Evolutionary conservation across 1,284 basidiomycete species (phyloP).

Genomic region (Xerocomus minutiporus): DNA sequence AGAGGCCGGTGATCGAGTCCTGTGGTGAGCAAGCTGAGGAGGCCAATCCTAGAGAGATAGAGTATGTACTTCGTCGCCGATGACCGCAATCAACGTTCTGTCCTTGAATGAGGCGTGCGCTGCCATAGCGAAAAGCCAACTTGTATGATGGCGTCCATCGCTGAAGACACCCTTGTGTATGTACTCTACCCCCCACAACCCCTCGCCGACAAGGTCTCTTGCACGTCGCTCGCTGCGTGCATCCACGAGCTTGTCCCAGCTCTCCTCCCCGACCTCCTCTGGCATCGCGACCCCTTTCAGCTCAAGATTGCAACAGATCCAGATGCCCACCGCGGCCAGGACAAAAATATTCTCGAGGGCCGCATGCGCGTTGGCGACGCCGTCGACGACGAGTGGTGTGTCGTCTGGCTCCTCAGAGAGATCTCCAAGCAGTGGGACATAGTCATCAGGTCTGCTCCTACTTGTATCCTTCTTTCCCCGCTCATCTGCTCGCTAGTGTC

Average conservation of each 20-base stretch:
- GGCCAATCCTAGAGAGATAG: not conserved
- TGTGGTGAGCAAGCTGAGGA: conserved; percentile 32
- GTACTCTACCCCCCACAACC: conserved; percentile 56
- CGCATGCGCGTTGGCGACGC: conserved; percentile 87
- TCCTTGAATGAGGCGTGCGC: conserved; percentile 67
- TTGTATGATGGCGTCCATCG: conserved; percentile 45
- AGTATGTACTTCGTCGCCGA: conserved; percentile 82
- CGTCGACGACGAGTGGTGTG: conserved; percentile 94
- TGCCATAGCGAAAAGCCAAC: conserved; percentile 27
- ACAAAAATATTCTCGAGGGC: conserved; percentile 62
- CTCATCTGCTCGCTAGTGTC: conserved; percentile 43
- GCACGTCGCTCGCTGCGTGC: conserved; percentile 65
- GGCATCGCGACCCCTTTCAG: conserved; percentile 88
- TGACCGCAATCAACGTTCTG: conserved; percentile 84
- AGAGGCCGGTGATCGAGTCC: conserved; percentile 93
- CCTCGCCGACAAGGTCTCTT: conserved; percentile 53
- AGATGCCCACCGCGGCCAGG: conserved; percentile 33
- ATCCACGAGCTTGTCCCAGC: conserved; percentile 57
- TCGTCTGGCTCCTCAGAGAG: conserved; percentile 81
- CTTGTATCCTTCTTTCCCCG: not conserved
- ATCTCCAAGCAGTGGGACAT: conserved; percentile 75
- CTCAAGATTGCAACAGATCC: conserved; percentile 59
- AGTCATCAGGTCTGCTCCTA: conserved; percentile 55
- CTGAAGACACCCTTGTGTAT: conserved; percentile 84
- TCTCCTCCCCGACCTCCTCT: conserved; percentile 67